Percentiles rank a stretch among this genome's conserved stretches.
Conservation (phyloP, 495 filamentous ascomycete genomes). For the Parathielavia appendiculata region DNA sequence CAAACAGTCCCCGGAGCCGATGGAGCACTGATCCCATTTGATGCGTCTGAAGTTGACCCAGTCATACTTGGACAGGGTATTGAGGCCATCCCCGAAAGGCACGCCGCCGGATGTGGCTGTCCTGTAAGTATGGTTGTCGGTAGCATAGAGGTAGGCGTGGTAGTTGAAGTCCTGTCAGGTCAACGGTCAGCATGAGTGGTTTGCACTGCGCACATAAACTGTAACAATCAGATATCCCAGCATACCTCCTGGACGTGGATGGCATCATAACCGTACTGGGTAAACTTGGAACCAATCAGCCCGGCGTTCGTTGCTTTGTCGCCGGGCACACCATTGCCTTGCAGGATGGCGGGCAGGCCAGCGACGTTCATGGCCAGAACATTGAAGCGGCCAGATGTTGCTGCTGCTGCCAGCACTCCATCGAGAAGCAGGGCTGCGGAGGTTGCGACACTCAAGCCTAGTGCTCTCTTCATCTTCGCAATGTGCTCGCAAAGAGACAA, state of each 20-base stretch:
- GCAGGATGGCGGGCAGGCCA: slow-evolving; percentile 51
- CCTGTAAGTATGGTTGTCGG: slow-evolving; percentile 52
- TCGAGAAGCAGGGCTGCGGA: slow-evolving; percentile 2
- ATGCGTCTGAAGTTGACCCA: slow-evolving; percentile 52
- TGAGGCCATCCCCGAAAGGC: slow-evolving; percentile 55
- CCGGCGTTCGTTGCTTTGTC: slow-evolving; percentile 49
- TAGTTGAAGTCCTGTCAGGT: slow-evolving; percentile 55
- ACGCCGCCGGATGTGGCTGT: slow-evolving; percentile 58
- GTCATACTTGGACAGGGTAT: slow-evolving; percentile 52
- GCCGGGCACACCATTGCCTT: slow-evolving; percentile 49
- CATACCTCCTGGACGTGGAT: slow-evolving; percentile 57
- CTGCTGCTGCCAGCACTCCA: neutral
- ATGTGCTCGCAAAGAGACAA: too few relatives aligned
- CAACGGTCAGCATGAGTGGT: too few relatives aligned
- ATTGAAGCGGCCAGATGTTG: slow-evolving; percentile 39
- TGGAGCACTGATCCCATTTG: slow-evolving; percentile 54
- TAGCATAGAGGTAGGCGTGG: slow-evolving; percentile 53
- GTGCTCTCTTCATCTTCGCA: too few relatives aligned
- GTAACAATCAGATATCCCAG: neutral
- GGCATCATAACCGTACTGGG: slow-evolving; percentile 50
- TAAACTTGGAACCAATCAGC: slow-evolving; percentile 46
- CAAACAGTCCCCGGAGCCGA: slow-evolving; percentile 52
- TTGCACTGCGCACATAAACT: neutral
- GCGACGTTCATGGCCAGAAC: slow-evolving; percentile 58
- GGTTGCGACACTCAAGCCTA: neutral